Evolutionary conservation across 1,284 basidiomycete genomes (phyloP).

Genomic region (Ganoderma sinense): DNA sequence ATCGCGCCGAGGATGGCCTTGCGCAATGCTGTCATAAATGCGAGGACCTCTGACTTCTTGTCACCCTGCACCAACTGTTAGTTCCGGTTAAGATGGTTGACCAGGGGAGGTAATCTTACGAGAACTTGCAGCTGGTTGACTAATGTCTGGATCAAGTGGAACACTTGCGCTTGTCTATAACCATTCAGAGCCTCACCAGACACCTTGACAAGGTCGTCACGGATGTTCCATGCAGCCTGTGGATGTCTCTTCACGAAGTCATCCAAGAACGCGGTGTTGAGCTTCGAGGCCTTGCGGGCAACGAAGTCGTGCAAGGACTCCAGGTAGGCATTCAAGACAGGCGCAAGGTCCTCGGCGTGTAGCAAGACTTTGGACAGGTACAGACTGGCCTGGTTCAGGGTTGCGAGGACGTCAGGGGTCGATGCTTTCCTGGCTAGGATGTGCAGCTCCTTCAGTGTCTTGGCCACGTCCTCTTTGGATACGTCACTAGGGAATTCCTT

Average conservation of each 20-base stretch:
- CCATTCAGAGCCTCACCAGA: slow-evolving; percentile 71
- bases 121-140: slow-evolving; percentile 64
- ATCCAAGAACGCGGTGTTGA: slow-evolving; percentile 81
- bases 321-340: slow-evolving; percentile 65
- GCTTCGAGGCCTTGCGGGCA: slow-evolving; percentile 80
- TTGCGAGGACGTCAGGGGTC: slow-evolving; percentile 67
- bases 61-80: slow-evolving; percentile 21
- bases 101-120: slow-evolving; percentile 44
- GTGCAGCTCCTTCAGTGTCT: slow-evolving; percentile 77
- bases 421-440: slow-evolving; percentile 74
- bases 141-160: slow-evolving; percentile 76
- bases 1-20: slow-evolving; percentile 59
- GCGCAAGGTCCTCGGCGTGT: slow-evolving; percentile 49
- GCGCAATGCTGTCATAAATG: slow-evolving; percentile 63
- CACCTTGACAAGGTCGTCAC: slow-evolving; percentile 62
- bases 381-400: slow-evolving; percentile 75
- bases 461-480: slow-evolving; percentile 53
- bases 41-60: slow-evolving; percentile 34
- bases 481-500: slow-evolving; percentile 69
- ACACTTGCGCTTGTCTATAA: slow-evolving; percentile 80
- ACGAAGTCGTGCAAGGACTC: slow-evolving; percentile 82
- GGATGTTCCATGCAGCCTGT: slow-evolving; percentile 71
- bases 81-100: background rate
- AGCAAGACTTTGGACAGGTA: slow-evolving; percentile 74
- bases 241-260: slow-evolving; percentile 83